A percentile compares a stretch with the other conserved stretches of the same genome.
phyloP scores from a whole-genome alignment of 768 basidiomycete species.

The Lentinula detonsa region DNA sequence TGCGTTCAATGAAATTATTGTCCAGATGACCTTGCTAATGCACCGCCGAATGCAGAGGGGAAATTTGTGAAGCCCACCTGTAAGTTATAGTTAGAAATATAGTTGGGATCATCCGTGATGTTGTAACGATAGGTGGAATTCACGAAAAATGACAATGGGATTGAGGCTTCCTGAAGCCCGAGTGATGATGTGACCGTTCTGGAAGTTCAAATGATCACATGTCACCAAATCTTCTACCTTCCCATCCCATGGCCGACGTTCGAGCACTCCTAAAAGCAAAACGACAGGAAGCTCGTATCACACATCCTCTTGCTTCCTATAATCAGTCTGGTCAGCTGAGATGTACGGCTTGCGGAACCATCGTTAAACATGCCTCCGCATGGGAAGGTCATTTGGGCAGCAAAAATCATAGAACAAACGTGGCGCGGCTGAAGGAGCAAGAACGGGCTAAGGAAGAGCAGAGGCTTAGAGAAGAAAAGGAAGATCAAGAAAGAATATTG shows the following conservation, averaged over 20 bases:
- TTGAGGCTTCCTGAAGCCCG: too few relatives aligned
- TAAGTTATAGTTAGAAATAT: too few relatives aligned
- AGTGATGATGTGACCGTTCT: too few relatives aligned
- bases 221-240: background rate
- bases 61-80: too few relatives aligned
- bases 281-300: conserved; percentile 65
- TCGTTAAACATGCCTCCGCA: conserved; percentile 72
- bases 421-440: conserved; percentile 51
- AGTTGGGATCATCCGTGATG: too few relatives aligned
- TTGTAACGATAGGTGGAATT: too few relatives aligned
- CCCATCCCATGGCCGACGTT: conserved; percentile 59
- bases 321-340: conserved; percentile 59
- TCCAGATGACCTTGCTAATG: too few relatives aligned
- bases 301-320: conserved; percentile 72
- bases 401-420: conserved; percentile 69
- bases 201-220: background rate
- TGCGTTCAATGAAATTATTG: too few relatives aligned
- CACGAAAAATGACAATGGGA: too few relatives aligned
- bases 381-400: conserved; percentile 86
- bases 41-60: too few relatives aligned
- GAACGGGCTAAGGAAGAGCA: conserved; percentile 35
- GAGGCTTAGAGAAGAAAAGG: conserved; percentile 25
- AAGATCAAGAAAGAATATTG: conserved; percentile 22
- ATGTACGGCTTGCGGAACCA: conserved; percentile 56
- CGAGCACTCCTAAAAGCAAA: conserved; percentile 82